These are phyloP conservation scores for Saturnispora besseyi DNA, from an alignment of 805 yeast genomes.

Conservation along the genomic window DNA sequence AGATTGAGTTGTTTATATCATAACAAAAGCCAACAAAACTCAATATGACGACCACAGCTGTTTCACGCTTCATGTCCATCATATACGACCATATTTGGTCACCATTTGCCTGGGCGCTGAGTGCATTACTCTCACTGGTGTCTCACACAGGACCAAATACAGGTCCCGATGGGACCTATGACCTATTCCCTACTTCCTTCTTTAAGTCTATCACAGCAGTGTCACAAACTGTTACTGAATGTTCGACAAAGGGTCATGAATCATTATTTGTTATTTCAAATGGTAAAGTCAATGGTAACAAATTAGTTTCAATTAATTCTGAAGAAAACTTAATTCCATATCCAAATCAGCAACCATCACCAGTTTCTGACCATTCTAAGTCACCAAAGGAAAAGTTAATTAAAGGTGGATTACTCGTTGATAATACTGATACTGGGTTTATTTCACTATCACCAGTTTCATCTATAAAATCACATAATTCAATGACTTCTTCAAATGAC, in stretches of 20 bases:
- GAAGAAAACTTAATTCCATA: constrained; percentile 28
- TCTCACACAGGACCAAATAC: background rate
- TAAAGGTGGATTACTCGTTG: background rate
- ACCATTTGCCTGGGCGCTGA: background rate
- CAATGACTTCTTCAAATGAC: constrained; percentile 6
- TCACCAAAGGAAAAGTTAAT: constrained; percentile 7
- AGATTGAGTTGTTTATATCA: background rate
- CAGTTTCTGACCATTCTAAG: constrained; percentile 20
- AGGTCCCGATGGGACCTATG: background rate
- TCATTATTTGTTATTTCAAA: constrained; percentile 44
- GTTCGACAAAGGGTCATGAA: constrained; percentile 36
- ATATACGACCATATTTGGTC: background rate
- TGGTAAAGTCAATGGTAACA: constrained; percentile 26
- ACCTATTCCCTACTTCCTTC: background rate
- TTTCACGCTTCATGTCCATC: background rate
- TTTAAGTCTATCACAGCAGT: background rate
- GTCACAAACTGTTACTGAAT: constrained; percentile 16
- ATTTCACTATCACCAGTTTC: constrained; percentile 27
- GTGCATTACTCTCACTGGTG: background rate
- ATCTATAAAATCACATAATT: constrained; percentile 7
- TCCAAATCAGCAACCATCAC: constrained; percentile 20
- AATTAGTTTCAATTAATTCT: background rate
- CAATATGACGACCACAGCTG: background rate
- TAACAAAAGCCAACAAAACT: background rate
- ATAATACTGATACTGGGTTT: constrained; percentile 8